Evolutionary conservation across 192 early-diverging fungal genomes (phyloP).

Genomic region (Endogone sp.): DNA sequence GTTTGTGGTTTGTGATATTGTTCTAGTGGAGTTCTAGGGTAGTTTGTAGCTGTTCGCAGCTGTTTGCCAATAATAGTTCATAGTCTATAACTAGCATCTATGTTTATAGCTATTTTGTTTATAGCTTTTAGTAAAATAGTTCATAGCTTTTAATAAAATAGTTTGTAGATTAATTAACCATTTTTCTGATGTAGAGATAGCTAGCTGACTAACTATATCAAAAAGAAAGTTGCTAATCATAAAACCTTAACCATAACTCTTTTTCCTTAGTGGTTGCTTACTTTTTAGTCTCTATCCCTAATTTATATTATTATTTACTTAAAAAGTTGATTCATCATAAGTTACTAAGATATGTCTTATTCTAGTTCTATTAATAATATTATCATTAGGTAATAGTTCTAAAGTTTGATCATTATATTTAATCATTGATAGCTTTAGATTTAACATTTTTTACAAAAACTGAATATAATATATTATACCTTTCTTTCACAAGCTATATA

Average conservation of each 20-base stretch:
- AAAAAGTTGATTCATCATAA: conserved; percentile 13
- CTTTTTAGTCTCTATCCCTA: background rate
- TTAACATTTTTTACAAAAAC: background rate
- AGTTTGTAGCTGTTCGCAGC: background rate
- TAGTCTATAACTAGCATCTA: no score
- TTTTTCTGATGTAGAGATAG: background rate
- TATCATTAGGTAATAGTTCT: background rate
- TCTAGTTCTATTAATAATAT: background rate
- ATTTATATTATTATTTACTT: conserved; percentile 4
- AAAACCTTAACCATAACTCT: background rate
- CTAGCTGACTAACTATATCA: background rate
- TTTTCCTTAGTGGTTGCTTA: conserved; percentile 8
- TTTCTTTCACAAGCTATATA: background rate
- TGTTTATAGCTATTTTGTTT: no score
- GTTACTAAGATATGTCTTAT: conserved; percentile 1
- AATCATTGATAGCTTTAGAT: conserved; percentile 5
- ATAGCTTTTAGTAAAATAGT: no score
- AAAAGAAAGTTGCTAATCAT: conserved; percentile 1
- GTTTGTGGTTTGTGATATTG: no score
- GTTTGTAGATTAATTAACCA: no score
- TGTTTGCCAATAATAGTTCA: no score
- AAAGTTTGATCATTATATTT: background rate
- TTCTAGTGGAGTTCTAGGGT: no score
- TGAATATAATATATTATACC: background rate
- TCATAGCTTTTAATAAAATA: no score